phyloP scores from a whole-genome alignment of 345 rosid genomes.

The Eucalyptus viminalis region DNA sequence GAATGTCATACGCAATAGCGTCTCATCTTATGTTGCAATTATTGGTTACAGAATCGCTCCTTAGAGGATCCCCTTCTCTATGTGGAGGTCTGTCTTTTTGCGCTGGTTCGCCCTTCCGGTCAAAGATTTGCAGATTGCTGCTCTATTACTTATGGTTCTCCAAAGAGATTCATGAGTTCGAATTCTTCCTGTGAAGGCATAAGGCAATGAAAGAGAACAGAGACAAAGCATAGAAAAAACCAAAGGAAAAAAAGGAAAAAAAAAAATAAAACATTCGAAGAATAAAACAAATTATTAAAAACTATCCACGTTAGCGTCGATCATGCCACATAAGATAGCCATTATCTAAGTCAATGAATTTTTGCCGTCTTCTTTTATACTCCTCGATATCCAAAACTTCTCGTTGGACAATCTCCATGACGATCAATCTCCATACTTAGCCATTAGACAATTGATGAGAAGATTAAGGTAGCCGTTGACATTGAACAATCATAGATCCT shows the following conservation, averaged over 20 bases:
- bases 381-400: neutral
- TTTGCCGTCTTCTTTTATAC: neutral
- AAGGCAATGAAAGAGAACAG: neutral
- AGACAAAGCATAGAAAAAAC: neutral
- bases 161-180: neutral
- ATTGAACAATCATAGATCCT: neutral
- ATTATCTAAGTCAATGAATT: too few species aligned
- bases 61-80: neutral
- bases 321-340: rapidly evolving
- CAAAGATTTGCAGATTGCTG: neutral
- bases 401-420: neutral
- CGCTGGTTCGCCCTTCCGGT: neutral
- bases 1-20: neutral
- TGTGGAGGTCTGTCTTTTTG: neutral
- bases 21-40: neutral
- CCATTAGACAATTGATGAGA: neutral
- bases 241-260: neutral
- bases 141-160: neutral
- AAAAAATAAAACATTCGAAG: too few species aligned
- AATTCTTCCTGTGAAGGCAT: neutral
- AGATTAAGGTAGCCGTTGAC: neutral
- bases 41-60: neutral
- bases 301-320: rapidly evolving
- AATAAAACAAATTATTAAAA: too few species aligned
- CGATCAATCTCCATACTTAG: neutral